These are phyloP conservation scores for Fusarium avenaceum DNA, from an alignment of 2,329 filamentous ascomycete species.

Conservation along the genomic window DNA sequence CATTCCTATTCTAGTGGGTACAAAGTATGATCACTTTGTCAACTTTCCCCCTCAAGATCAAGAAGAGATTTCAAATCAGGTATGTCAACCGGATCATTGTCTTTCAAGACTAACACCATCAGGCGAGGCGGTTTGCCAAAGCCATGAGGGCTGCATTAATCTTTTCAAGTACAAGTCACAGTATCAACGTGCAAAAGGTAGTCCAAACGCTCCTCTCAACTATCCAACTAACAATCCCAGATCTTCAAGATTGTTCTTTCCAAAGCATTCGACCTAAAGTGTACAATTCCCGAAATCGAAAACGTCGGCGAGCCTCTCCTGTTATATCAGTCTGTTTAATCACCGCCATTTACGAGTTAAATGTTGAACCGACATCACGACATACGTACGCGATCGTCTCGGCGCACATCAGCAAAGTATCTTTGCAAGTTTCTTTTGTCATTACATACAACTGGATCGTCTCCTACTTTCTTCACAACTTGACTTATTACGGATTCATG, in stretches of 20 bases:
- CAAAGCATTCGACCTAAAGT: conserved; percentile 98
- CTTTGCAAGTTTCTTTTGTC: conserved; percentile 46
- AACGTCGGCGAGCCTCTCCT: conserved; percentile 96
- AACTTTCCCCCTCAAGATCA: conserved; percentile 98
- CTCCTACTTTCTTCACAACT: conserved; percentile 40
- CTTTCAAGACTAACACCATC: conserved; percentile 24
- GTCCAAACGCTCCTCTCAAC: conserved; percentile 1
- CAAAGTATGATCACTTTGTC: conserved; percentile 99
- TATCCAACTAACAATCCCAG: conserved; percentile 60
- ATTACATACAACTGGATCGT: conserved; percentile 44
- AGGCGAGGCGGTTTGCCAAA: conserved; percentile 96
- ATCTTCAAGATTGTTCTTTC: conserved; percentile 99
- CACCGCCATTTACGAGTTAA: conserved; percentile 38
- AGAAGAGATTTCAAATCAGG: conserved; percentile 97
- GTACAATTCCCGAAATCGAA: conserved; percentile 98
- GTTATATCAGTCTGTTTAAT: conserved; percentile 79
- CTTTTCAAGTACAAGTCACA: conserved; percentile 98
- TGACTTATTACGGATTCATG: conserved; percentile 41
- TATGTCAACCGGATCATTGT: conserved; percentile 55
- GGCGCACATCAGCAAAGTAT: conserved; percentile 27
- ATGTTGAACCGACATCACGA: conserved; percentile 45
- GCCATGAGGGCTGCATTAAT: conserved; percentile 98
- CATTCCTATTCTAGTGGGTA: conserved; percentile 97
- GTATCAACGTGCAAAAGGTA: conserved; percentile 99
- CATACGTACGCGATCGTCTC: conserved; percentile 15